phyloP scores from a whole-genome alignment of 2,329 filamentous ascomycete genomes.

The Pseudohalonectria lignicola region DNA sequence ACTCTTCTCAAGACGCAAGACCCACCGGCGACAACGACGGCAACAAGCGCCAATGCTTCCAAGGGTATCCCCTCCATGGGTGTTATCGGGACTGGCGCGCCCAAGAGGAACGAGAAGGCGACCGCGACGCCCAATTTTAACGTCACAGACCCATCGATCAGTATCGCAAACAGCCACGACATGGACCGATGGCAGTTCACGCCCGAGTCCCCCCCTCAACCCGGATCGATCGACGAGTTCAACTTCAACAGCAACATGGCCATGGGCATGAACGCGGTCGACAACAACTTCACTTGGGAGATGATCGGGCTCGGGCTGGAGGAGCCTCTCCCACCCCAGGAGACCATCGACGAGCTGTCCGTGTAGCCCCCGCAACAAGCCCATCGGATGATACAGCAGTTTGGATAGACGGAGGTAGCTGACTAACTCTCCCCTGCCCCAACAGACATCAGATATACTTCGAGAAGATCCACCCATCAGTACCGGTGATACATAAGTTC shows the following conservation, averaged over 20 bases:
- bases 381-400: too few relatives aligned
- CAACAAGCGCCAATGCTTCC: conserved; percentile 5
- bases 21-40: conserved; percentile 19
- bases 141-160: conserved; percentile 33
- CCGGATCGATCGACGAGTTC: conserved; percentile 42
- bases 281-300: conserved; percentile 67
- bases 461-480: conserved; percentile 74
- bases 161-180: conserved; percentile 33
- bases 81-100: conserved; percentile 15
- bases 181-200: conserved; percentile 45
- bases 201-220: conserved; percentile 38
- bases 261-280: conserved; percentile 38
- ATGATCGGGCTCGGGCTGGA: conserved; percentile 50
- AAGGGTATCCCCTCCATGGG: background rate
- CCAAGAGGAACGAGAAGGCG: conserved; percentile 20
- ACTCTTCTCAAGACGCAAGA: conserved; percentile 78
- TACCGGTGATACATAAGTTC: conserved; percentile 82
- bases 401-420: too few relatives aligned
- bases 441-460: conserved; percentile 74
- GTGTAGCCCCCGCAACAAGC: conserved; percentile 12
- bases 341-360: conserved; percentile 71
- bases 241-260: conserved; percentile 39
- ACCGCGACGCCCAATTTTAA: conserved; percentile 25
- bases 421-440: conserved; percentile 9
- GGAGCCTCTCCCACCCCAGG: conserved; percentile 46